Base-by-base conservation (phyloP, 2,329 filamentous ascomycete species). In the Emmonsiellopsis sp. region DNA sequence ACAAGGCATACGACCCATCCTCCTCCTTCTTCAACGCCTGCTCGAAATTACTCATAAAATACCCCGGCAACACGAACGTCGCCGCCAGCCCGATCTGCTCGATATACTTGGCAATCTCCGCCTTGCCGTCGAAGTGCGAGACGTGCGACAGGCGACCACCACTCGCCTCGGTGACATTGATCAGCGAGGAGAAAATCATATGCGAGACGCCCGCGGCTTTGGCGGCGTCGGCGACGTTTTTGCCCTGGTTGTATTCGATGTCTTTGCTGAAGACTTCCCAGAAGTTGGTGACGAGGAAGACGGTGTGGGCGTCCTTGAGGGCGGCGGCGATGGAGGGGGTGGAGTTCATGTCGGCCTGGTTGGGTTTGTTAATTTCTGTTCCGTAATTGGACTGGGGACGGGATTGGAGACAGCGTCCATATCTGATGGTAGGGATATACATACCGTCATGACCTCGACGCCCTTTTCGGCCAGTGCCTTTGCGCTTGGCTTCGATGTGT, bases 201-300 rank as follows among this genome's bases (percentile, higher is more conserved):
- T 73, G 70, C 40, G 68, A 56, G 1, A 67, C 70, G 3, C 67
- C 68, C 13, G 65, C 61, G 5, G 60, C 64, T 42, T 71, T 65
- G 51, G 65, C 65, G 2, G 65, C 66, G 54, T 75, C 68, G 31
- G 71, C 67, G 16, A 73, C 65, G 16, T 63, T 63, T 53, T 70
- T 71, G 51, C 65, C 72, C 52, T 67, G 68, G 6, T 59, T 46
- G 30, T 67, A 48, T 54, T 73, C 67, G 37, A 54, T 59, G 65
- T 79, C 60, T 63, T 68, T 35, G 56, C 62, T 56, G 56, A 61
- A 51, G 61, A 73, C 54, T 67, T 76, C 63, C 65, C 74, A 67
- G 59, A 69, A 75, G 64, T 56, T 70, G 16, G 76, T 79, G 54
- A 80, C 71, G 9, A 67, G 60, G 63, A 79, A 80, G 31, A 79